phyloP scores from a whole-genome alignment of 139 green algal species.

The Chlorella sp. region DNA sequence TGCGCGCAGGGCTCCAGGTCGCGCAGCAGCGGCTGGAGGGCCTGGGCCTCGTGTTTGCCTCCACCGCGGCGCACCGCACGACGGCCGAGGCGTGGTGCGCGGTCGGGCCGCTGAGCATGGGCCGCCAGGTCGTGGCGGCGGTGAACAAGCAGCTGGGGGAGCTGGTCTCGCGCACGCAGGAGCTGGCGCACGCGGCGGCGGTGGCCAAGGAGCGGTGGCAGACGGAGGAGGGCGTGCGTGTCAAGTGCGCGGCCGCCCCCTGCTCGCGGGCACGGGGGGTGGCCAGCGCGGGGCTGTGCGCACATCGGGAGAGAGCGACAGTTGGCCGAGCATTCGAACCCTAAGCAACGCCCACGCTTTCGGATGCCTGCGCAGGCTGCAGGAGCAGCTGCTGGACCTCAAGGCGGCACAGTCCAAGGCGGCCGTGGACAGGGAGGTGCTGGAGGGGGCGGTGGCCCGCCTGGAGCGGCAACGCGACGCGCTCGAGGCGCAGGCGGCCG shows the following conservation, averaged over 20 bases:
- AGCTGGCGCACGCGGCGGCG: slow-evolving; percentile 8
- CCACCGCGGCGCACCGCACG: slow-evolving; percentile 1
- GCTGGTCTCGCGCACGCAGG: neutral
- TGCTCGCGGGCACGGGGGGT: neutral
- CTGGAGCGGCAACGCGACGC: neutral
- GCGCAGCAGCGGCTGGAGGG: slow-evolving; percentile 27
- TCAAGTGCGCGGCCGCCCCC: neutral
- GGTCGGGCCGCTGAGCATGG: slow-evolving; percentile 14
- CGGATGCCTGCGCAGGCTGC: slow-evolving; percentile 21
- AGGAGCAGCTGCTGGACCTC: slow-evolving; percentile 34
- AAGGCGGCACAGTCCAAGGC: slow-evolving; percentile 26
- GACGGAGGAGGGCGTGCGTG: slow-evolving; percentile 28
- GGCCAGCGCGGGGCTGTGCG: too few species aligned
- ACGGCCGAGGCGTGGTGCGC: slow-evolving; percentile 8
- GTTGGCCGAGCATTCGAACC: too few species aligned
- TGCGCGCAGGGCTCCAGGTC: slow-evolving; percentile 27
- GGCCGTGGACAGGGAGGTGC: slow-evolving; percentile 14
- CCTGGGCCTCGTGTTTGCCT: slow-evolving; percentile 23
- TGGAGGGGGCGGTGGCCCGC: neutral
- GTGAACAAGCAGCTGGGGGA: slow-evolving; percentile 22
- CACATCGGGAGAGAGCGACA: too few species aligned
- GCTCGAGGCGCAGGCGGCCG: slow-evolving; percentile 2
- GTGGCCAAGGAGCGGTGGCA: slow-evolving; percentile 33
- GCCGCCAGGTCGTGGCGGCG: slow-evolving; percentile 7
- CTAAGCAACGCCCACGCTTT: too few species aligned